phyloP scores from a whole-genome alignment of 148 eudicot genomes.

The Polygonum maritimum region DNA sequence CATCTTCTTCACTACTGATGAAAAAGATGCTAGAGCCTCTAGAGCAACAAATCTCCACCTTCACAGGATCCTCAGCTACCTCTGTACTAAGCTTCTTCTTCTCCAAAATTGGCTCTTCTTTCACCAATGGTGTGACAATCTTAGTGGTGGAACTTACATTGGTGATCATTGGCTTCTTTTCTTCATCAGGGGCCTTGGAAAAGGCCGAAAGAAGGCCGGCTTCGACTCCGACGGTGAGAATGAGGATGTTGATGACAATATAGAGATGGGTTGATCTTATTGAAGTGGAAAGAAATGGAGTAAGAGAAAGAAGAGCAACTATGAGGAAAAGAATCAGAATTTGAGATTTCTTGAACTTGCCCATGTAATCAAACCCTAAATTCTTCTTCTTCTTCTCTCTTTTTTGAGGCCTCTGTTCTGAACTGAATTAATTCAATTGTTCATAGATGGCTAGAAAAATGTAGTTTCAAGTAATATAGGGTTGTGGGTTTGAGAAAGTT shows the following conservation, averaged over 20 bases:
- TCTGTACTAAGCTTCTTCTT: background rate
- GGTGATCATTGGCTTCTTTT: background rate
- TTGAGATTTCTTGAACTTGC: slow-evolving; percentile 1
- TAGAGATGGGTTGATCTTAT: background rate
- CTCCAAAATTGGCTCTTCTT: background rate
- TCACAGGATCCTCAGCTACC: background rate
- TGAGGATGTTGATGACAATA: background rate
- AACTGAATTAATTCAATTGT: no score
- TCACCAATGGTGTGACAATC: background rate
- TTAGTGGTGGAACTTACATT: background rate
- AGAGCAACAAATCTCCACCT: background rate
- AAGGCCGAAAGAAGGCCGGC: background rate
- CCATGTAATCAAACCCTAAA: background rate
- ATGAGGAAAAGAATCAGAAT: background rate
- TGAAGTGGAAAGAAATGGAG: background rate
- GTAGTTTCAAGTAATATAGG: background rate
- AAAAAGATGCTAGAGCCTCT: background rate
- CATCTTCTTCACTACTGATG: background rate
- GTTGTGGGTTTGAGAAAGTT: background rate
- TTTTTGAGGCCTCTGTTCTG: background rate
- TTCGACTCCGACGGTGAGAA: slow-evolving; percentile 6
- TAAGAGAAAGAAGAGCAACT: slow-evolving; percentile 13
- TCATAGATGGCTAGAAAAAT: no score
- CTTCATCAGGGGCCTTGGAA: background rate
- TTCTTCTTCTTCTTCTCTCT: background rate